phyloP scores from a whole-genome alignment of 163 green algal genomes.

The Scenedesmus sp. region DNA sequence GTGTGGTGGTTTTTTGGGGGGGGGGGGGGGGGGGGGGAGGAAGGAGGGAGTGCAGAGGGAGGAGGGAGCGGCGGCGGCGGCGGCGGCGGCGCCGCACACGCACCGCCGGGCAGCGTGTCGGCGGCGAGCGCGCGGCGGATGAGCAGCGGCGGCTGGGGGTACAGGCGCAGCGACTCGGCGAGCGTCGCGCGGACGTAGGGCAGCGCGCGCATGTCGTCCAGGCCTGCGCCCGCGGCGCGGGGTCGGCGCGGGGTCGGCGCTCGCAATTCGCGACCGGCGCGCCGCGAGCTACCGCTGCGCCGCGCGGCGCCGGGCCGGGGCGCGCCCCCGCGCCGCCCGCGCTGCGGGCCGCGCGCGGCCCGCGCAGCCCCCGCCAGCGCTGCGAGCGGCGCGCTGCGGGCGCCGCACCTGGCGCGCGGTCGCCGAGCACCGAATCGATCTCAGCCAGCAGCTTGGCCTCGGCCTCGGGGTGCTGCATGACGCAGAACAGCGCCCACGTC shows the following conservation, averaged over 20 bases:
- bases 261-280: too few relatives aligned
- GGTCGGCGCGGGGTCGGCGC: too few relatives aligned
- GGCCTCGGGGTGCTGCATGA: conserved; percentile 72
- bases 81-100: too few relatives aligned
- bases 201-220: conserved; percentile 77
- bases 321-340: too few relatives aligned
- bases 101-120: conserved; percentile 76
- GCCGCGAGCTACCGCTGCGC: too few relatives aligned
- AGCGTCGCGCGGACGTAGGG: conserved; percentile 71
- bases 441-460: conserved; percentile 72
- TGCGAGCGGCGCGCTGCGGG: too few relatives aligned
- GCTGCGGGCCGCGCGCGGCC: too few relatives aligned
- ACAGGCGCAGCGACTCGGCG: conserved; percentile 91
- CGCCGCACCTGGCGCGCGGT: conserved; percentile 51
- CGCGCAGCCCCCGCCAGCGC: too few relatives aligned
- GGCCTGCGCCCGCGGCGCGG: conserved; percentile 55
- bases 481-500: conserved; percentile 90
- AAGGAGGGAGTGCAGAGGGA: background rate
- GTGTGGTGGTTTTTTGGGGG: conserved; percentile 3
- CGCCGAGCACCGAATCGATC: conserved; percentile 74
- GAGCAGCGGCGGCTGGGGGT: conserved; percentile 97
- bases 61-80: background rate
- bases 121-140: conserved; percentile 88
- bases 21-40: background rate
- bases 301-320: too few relatives aligned